Base-by-base conservation (phyloP, 192 early-diverging fungal species). In the Podochytrium sp. region DNA sequence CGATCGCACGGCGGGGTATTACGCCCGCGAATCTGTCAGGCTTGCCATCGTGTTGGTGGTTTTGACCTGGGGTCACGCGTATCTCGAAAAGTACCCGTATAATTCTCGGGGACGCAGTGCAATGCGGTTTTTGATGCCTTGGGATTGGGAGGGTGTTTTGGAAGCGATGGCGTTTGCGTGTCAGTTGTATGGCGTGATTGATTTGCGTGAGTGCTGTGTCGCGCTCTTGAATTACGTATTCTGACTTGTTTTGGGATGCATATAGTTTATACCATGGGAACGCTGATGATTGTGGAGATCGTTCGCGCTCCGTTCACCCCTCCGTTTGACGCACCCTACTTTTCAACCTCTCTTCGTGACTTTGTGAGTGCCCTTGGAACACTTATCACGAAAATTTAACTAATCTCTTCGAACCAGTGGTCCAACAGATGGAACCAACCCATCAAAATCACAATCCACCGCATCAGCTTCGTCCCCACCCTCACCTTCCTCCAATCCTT, bases 381-480 rank as follows among this genome's bases (percentile, higher is more conserved):
- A n/a, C n/a, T n/a, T n/a, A n/a, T n/a, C n/a, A n/a, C n/a, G n/a
- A n/a, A n/a, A n/a, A n/a, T n/a, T n/a, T n/a, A n/a, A n/a, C n/a
- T n/a, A n/a, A n/a, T n/a, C n/a, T n/a, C n/a, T n/a, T n/a, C n/a
- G n/a, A n/a, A n/a, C n/a, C n/a, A n/a, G n/a, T n/a, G n/a, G n/a
- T n/a, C n/a, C n/a, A n/a, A 30, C 38, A 20, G 63, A 12, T 65
- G 63, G 63, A 65, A 65, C 42, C 39, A 34, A 18, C 20, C 63
- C 63, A 65, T 65, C 41, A 65, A 65, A 65, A 49, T 47, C 37
- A 65, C 63, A 23, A 65, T 65, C 14, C 63, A 65, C 63, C 1
- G 63, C 20, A 25, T 65, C 5, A n/a, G 20, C 1, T 65, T 65
- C 29, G 23, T 42, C 6, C 63, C 63, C 20, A 29, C 41, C 14